Evolutionary conservation across 768 basidiomycete genomes (phyloP).

Genomic region (Hypholoma fasciculare): DNA sequence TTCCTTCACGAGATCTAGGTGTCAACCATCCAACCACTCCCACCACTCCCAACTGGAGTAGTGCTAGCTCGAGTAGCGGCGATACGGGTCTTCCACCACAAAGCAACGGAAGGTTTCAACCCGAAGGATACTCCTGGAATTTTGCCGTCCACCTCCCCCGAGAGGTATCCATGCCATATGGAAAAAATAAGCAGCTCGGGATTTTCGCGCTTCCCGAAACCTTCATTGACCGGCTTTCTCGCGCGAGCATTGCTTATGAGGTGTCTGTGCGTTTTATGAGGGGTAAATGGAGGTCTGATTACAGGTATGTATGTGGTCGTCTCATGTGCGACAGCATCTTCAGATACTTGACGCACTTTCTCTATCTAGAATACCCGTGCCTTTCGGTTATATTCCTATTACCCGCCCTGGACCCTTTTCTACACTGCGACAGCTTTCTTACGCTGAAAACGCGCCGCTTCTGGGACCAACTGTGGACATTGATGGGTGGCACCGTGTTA

Average conservation of each 20-base stretch:
- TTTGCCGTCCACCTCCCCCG: not conserved
- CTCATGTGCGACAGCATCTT: not conserved
- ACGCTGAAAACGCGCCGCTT: constrained; percentile 32
- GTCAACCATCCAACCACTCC: not conserved
- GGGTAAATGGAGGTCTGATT: constrained; percentile 12
- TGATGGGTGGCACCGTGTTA: constrained; percentile 38
- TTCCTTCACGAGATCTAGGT: constrained; percentile 14
- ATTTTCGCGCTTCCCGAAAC: not conserved
- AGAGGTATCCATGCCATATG: not conserved
- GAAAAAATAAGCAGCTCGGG: not conserved
- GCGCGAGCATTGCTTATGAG: constrained; percentile 2
- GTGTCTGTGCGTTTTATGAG: not conserved
- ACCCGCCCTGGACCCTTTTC: constrained; percentile 31
- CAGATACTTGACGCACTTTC: not conserved
- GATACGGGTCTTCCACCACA: not conserved
- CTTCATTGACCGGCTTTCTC: not conserved
- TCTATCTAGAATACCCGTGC: constrained; percentile 26
- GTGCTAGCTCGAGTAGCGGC: not conserved
- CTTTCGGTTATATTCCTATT: constrained; percentile 34
- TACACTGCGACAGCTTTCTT: constrained; percentile 33
- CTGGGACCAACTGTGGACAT: constrained; percentile 39
- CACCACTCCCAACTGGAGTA: not conserved
- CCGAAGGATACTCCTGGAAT: not conserved
- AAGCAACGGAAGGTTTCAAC: not conserved
- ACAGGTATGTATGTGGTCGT: constrained; percentile 6